Percentiles rank a stretch among this genome's conserved stretches.
Conservation (phyloP, 164 flowering plant species). For the Saururus chinensis region DNA sequence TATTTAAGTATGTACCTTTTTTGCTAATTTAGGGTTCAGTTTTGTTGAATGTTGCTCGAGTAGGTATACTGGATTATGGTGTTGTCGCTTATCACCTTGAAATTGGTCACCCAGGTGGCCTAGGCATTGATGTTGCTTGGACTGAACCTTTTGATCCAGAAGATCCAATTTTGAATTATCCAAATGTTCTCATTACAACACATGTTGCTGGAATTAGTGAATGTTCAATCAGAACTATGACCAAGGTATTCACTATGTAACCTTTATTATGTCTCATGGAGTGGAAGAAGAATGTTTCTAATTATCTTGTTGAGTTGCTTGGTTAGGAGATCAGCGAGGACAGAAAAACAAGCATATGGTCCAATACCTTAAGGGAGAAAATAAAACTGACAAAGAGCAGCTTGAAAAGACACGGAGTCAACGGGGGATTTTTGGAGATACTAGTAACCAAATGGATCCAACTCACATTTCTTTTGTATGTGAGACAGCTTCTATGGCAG, state of each 20-base stretch:
- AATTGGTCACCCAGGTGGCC: constrained; percentile 82
- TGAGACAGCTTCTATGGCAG: constrained; percentile 87
- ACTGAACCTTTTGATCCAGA: constrained; percentile 90
- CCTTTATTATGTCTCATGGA: neutral
- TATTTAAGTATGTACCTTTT: no score
- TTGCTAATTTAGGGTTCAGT: constrained; percentile 47
- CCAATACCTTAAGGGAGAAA: no score
- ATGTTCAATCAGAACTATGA: constrained; percentile 69
- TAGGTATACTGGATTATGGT: constrained; percentile 70
- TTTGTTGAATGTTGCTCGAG: constrained; percentile 80
- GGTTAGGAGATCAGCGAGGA: no score
- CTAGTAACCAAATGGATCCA: constrained; percentile 16
- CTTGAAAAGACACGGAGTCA: constrained; percentile 16
- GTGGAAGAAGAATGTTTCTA: neutral
- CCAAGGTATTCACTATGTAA: constrained; percentile 47
- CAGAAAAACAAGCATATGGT: no score
- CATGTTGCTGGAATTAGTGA: constrained; percentile 92
- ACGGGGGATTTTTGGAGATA: constrained; percentile 29
- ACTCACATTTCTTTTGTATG: constrained; percentile 12
- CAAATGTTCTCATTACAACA: constrained; percentile 77
- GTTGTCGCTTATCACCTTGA: constrained; percentile 44
- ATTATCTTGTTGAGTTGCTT: no score
- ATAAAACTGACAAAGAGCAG: constrained; percentile 18
- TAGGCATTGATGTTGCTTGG: constrained; percentile 93
- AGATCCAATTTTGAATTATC: constrained; percentile 59